Evolutionary conservation across 2,329 filamentous ascomycete genomes (phyloP).

Genomic region (Onygena corvina): DNA sequence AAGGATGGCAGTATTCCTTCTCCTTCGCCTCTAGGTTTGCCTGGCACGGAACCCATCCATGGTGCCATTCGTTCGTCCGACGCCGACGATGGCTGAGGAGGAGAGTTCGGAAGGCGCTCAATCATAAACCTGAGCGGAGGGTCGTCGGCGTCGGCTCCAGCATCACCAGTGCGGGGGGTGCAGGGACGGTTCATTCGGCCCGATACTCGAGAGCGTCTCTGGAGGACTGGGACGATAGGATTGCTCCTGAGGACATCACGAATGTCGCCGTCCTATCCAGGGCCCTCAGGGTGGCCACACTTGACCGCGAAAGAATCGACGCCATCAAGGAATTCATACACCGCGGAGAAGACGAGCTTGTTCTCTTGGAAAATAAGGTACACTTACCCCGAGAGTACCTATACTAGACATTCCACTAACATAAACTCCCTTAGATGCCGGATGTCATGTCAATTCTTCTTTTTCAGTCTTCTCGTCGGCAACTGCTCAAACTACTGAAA

Average conservation of each 20-base stretch:
- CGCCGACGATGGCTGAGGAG: constrained; percentile 78
- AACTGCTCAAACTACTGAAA: constrained; percentile 60
- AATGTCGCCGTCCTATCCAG: constrained; percentile 58
- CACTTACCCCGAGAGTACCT: constrained; percentile 8
- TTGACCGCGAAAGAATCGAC: constrained; percentile 86
- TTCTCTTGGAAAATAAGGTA: constrained; percentile 55
- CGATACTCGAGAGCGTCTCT: constrained; percentile 10
- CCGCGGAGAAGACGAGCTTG: constrained; percentile 62
- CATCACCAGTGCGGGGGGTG: constrained; percentile 24
- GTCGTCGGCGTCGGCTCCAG: constrained; percentile 20
- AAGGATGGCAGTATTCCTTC: constrained; percentile 94
- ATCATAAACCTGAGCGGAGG: neutral
- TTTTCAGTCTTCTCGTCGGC: constrained; percentile 74
- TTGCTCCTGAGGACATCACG: constrained; percentile 42
- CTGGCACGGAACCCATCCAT: constrained; percentile 80
- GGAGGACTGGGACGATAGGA: constrained; percentile 36
- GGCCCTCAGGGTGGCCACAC: constrained; percentile 55
- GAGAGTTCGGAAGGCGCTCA: constrained; percentile 43
- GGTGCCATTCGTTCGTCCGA: constrained; percentile 93
- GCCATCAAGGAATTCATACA: constrained; percentile 71
- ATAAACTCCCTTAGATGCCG: constrained; percentile 50
- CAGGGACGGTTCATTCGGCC: constrained; percentile 16
- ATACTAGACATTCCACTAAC: constrained; percentile 1
- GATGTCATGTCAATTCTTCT: constrained; percentile 77
- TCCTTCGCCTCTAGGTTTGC: constrained; percentile 61